Evolutionary conservation across 139 green algal genomes (phyloP).

Genomic region (Chlorella sp.): DNA sequence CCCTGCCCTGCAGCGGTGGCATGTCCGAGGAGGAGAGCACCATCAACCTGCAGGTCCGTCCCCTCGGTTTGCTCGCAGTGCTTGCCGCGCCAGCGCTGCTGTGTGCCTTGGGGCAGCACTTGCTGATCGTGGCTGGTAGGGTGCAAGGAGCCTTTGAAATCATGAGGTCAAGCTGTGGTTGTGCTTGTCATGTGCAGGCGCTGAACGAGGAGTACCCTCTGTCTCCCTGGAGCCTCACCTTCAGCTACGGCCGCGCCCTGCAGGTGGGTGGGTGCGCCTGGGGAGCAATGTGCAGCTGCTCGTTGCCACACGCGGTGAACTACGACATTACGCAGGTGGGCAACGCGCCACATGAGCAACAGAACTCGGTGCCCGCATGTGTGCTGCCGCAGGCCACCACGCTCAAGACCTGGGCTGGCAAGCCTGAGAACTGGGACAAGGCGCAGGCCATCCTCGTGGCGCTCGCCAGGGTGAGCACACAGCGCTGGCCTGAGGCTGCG

Average conservation of each 20-base stretch:
- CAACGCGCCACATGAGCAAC: no score
- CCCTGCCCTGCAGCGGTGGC: no score
- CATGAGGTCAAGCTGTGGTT: background rate
- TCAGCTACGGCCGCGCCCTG: slow-evolving; percentile 89
- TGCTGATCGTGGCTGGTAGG: slow-evolving; percentile 9
- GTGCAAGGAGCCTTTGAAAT: background rate
- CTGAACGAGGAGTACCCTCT: slow-evolving; percentile 57
- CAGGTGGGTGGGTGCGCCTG: slow-evolving; percentile 3
- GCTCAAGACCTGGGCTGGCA: slow-evolving; percentile 72
- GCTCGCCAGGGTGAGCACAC: no score
- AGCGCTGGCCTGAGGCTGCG: no score
- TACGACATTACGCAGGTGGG: no score
- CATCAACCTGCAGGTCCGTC: slow-evolving; percentile 70
- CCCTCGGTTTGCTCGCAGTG: no score
- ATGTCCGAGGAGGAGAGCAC: slow-evolving; percentile 83
- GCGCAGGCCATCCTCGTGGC: slow-evolving; percentile 84
- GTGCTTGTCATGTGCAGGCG: slow-evolving; percentile 28
- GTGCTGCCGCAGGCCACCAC: slow-evolving; percentile 47
- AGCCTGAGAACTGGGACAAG: slow-evolving; percentile 69
- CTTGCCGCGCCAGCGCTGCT: no score
- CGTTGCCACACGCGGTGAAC: no score
- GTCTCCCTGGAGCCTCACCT: slow-evolving; percentile 87
- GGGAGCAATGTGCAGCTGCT: no score
- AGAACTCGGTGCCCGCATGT: no score
- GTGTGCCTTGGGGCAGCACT: slow-evolving; percentile 19